Conservation (phyloP, 1,284 basidiomycete genomes). For the Rhodotorula mucilaginosa region DNA sequence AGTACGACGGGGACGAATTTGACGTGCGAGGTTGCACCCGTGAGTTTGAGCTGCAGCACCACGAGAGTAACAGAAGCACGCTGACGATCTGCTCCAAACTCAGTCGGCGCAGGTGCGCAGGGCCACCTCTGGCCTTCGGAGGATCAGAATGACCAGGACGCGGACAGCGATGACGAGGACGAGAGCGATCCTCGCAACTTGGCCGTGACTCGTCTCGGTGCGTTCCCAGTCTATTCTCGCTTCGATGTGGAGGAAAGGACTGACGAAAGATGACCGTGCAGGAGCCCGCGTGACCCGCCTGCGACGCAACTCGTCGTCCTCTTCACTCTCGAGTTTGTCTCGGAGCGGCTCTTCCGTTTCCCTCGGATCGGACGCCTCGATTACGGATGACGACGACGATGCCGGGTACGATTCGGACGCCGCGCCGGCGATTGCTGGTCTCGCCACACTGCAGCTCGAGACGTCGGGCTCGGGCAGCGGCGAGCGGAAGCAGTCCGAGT, state of each 20-base stretch:
- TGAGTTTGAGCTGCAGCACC: conserved; percentile 24
- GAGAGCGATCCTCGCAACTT: conserved; percentile 43
- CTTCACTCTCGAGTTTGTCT: conserved; percentile 43
- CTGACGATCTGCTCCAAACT: not conserved
- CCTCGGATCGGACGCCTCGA: conserved; percentile 28
- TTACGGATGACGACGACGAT: conserved; percentile 21
- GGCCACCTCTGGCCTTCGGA: conserved; percentile 52
- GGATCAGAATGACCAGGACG: conserved; percentile 38
- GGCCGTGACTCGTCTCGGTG: conserved; percentile 40
- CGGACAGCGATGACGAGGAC: conserved; percentile 44
- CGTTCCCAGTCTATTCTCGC: conserved; percentile 10
- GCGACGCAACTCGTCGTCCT: conserved; percentile 31
- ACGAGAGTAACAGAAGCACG: not conserved
- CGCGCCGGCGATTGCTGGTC: conserved; percentile 37
- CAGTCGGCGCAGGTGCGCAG: conserved; percentile 47
- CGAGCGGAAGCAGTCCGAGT: conserved; percentile 56
- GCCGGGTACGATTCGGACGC: conserved; percentile 14
- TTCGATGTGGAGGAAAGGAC: not conserved
- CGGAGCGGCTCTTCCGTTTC: conserved; percentile 42
- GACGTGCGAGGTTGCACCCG: conserved; percentile 51
- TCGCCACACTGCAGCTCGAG: conserved; percentile 33
- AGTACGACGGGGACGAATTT: conserved; percentile 43
- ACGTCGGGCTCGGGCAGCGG: conserved; percentile 15
- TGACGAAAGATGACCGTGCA: conserved; percentile 7
- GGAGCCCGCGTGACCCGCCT: conserved; percentile 19